Base-by-base conservation (phyloP, 371 early-diverging fungal genomes). In the Fennellomyces sp. region DNA sequence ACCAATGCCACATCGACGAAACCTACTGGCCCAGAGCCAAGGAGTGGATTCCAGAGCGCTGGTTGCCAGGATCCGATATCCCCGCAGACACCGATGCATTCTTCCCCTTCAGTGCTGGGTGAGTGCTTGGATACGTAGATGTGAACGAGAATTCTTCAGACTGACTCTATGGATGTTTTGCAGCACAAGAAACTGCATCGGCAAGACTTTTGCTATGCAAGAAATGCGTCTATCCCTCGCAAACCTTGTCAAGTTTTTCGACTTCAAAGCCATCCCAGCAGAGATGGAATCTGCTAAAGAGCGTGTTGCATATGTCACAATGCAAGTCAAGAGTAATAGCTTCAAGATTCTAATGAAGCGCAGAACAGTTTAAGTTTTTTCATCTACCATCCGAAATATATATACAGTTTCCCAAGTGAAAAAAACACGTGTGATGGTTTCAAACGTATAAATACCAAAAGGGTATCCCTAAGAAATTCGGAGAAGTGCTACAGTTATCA, bases 151-250 rank as follows among this genome's bases (percentile, higher is more conserved):
- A 33, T n/a, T n/a, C n/a, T n/a, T n/a, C n/a, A n/a, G n/a, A n/a
- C n/a, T n/a, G n/a, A n/a, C n/a, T n/a, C n/a, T n/a, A n/a, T n/a
- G n/a, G n/a, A n/a, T n/a, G n/a, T n/a, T n/a, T n/a, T 11, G 38
- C 58, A 69, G 74, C 5, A 65, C 78, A n/a, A 60, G 82, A 29
- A 78, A 76, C 54, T 82, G 82, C 54, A 70, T 80, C 38, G 82
- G 82, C 36, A 79, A 74, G 51, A 73, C 73, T 62, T 80, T 82
- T 66, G 78, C 76, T 26, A 33, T 63, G 39, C 73, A 73, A 57
- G 82, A 82, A 57, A 75, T 80, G 76, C 73, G 76, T 17, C 31
- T 82, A 2, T 30, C 67, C 26, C 27, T 82, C 23, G 60, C 75
- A 1, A 62, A 64, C 26, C 54, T 81, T 6, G 50, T 81, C 19